Conservation (phyloP, 306 rosid genomes). For the Cajanus cajan region DNA sequence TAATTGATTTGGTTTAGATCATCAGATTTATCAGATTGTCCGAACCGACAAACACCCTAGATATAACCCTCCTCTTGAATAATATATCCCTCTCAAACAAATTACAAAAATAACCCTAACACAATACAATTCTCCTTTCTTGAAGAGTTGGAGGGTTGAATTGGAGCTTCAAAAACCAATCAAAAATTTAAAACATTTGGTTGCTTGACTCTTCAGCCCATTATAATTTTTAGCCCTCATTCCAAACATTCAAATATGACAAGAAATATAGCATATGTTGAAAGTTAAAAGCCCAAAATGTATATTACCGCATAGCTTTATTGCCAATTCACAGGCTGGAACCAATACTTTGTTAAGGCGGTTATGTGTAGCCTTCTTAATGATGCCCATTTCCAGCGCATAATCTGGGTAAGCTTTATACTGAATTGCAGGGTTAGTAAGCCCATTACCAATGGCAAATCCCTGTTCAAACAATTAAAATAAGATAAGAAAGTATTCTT, state of each 20-base stretch:
- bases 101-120: too few species aligned
- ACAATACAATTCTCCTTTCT: too few species aligned
- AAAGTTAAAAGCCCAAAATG: neutral
- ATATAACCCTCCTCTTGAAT: too few species aligned
- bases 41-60: too few species aligned
- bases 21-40: too few species aligned
- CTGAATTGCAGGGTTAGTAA: slow-evolving; percentile 87
- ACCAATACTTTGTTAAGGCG: slow-evolving; percentile 53
- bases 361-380: slow-evolving; percentile 49
- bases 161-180: neutral
- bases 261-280: neutral
- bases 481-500: neutral
- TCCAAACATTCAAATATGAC: neutral
- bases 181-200: neutral
- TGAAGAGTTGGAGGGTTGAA: neutral
- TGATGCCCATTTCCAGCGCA: slow-evolving; percentile 82
- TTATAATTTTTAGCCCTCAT: neutral
- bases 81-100: too few species aligned
- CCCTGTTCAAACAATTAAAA: slow-evolving; percentile 58
- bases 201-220: neutral
- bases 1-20: too few species aligned
- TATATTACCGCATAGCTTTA: slow-evolving; percentile 68
- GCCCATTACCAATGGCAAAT: slow-evolving; percentile 89
- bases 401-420: slow-evolving; percentile 83
- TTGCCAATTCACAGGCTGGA: slow-evolving; percentile 80